Evolutionary conservation across 2,329 filamentous ascomycete genomes (phyloP), one percentile per base, ranked within the genome.

Genomic region (Westerdykella sp.): DNA sequence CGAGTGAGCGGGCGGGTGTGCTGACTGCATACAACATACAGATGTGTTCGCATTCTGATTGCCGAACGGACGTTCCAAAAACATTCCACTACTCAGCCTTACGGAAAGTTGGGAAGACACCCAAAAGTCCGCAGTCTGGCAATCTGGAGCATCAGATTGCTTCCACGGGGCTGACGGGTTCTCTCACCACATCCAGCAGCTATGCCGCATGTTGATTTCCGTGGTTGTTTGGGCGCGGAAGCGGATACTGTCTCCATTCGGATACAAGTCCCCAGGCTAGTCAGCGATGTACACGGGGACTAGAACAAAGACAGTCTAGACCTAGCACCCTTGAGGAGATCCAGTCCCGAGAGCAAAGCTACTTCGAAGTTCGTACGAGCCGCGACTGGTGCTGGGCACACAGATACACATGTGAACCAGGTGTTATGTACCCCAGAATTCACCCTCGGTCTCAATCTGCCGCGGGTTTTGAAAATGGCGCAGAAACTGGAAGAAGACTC

Each of bases 361-460:
- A 28, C 25, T 28, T 28, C 11, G 25, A 21, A 21, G 18, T 21
- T 21, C 18, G 18, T 21, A 21, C 18, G 18, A 21, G 18, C n/a
- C n/a, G n/a, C n/a, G n/a, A n/a, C n/a, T n/a, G n/a, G n/a, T 10
- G 23, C 23, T 5, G 23, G 25, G 9, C 25, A 10, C 25, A 28
- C 2, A 10, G 25, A 4, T 9, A 28, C 25, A 28, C 25, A 28
- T 28, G 55, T 57, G 55, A 58, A 51, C 16, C 40, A 43, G 37
- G 48, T 47, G 56, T 59, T 57, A 57, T 61, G 57, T 58, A 63
- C 62, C 62, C 62, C 62, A 63, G 59, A 51, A 21, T 21, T 21
- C 3, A 45, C 25, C 18, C 46, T 35, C 54, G 55, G 54, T 46
- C 53, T 53, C 55, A 60, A 9, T 14, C n/a, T 35, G 7, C 25